phyloP scores from a whole-genome alignment of 2,329 filamentous ascomycete species.

The Pseudohalonectria lignicola region DNA sequence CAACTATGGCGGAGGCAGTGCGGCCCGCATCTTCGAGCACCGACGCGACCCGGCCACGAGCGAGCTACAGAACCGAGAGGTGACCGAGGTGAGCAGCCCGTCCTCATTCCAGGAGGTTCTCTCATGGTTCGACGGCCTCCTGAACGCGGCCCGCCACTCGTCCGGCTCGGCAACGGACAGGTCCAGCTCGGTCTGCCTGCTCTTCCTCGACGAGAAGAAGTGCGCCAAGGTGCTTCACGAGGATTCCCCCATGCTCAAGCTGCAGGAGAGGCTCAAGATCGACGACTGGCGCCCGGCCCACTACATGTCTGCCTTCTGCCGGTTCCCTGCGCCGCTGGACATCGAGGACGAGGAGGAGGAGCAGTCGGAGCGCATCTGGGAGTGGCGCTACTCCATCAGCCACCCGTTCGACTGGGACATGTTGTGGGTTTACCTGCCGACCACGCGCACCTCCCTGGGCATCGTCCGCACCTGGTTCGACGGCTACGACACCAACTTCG shows the following conservation, averaged over 20 bases:
- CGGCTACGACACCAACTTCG: conserved; percentile 4
- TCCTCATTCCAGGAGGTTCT: neutral
- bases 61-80: neutral
- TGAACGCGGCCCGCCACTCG: neutral
- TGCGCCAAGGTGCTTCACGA: neutral
- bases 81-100: neutral
- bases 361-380: neutral
- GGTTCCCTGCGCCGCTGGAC: conserved; percentile 2
- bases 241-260: neutral
- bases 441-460: conserved; percentile 3
- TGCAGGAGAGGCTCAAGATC: neutral
- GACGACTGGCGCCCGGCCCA: conserved; percentile 3
- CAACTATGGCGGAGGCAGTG: neutral
- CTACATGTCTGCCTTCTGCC: conserved; percentile 4
- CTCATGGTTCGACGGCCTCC: neutral
- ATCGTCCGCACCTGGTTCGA: conserved; percentile 5
- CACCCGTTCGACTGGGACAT: conserved; percentile 7
- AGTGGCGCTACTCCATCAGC: conserved; percentile 4
- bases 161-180: neutral
- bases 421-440: conserved; percentile 5
- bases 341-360: neutral
- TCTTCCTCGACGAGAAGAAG: conserved; percentile 1
- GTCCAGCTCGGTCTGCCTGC: neutral
- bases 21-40: neutral
- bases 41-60: neutral